Base-by-base conservation (phyloP, 106 monocot genomes). In the Dioscorea dumetorum region DNA sequence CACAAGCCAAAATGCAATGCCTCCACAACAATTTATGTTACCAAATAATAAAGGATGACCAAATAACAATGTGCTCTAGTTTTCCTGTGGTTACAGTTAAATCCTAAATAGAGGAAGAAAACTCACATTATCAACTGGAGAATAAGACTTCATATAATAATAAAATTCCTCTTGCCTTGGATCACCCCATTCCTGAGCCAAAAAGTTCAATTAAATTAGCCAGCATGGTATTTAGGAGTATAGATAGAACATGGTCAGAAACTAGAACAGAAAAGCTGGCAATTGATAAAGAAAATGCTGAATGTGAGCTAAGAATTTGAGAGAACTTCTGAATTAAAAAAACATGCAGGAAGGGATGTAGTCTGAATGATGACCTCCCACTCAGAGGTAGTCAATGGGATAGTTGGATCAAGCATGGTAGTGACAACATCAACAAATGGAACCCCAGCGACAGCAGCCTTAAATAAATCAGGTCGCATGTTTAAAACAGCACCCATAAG, bases 361-460 rank as follows among this genome's bases (percentile, higher is more conserved):
- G 18, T 15, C 61, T 49, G 23, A 35, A 78, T 63, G 15, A 68
- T 59, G 15, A 92, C 92, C 92, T 99, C 97, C 97, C 97, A 99
- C 52, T 99, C 97, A 28, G 86, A 69, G 49, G 97, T 92, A 35
- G 97, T 99, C 78, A 99, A 78, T 5, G 92, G 97, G 67, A 99
- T 92, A 57, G 71, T 99, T 72, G 97, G 84, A 83, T 99, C 97
- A 49, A 99, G 87, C 97, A 99, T 92, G 21, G 89, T 92, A 16
- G 97, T 99, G n/a, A 99, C 28, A 9, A 85, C 89, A 64, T 99
- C 97, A 72, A 99, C 97, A 83, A 99, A 99, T 60, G 97, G 97
- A 52, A 99, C 97, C 62, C 82, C 88, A 70, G 92, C 83, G 8
- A 99, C 84, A 68, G 97, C 97, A 54, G 71, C 86, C 72, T 80